These are phyloP conservation scores for Ceratocystiopsis sp. DNA, from an alignment of 2,329 filamentous ascomycete genomes.

Conservation along the genomic window DNA sequence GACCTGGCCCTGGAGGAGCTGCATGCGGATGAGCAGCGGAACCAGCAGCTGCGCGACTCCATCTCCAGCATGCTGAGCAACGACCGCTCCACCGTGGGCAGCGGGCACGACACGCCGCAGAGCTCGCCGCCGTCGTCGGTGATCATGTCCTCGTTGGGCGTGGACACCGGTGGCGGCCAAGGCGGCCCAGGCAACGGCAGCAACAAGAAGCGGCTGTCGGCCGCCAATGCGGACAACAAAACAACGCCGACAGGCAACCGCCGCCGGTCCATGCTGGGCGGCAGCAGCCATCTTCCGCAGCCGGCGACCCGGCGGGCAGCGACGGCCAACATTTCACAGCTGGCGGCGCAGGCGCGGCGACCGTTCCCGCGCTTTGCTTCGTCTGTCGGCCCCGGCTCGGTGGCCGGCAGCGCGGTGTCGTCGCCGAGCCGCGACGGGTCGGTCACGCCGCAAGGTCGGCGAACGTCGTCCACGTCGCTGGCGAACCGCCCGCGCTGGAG, in stretches of 20 bases:
- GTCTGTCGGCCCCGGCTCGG: slow-evolving; percentile 1
- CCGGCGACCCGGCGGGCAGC: slow-evolving; percentile 22
- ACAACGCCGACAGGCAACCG: slow-evolving; percentile 16
- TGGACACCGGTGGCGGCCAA: slow-evolving; percentile 14
- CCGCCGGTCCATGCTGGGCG: slow-evolving; percentile 30
- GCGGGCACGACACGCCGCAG: slow-evolving; percentile 52
- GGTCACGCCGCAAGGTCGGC: slow-evolving; percentile 29
- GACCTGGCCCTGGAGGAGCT: slow-evolving; percentile 61
- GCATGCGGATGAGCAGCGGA: slow-evolving; percentile 35
- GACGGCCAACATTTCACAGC: slow-evolving; percentile 24
- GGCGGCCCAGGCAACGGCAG: slow-evolving; percentile 8
- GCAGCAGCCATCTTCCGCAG: slow-evolving; percentile 23
- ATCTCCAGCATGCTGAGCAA: slow-evolving; percentile 83
- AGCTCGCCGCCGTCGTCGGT: slow-evolving; percentile 48
- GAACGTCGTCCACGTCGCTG: slow-evolving; percentile 21
- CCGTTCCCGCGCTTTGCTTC: background rate
- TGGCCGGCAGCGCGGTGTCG: slow-evolving; percentile 5
- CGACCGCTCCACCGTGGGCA: slow-evolving; percentile 55
- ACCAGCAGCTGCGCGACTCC: slow-evolving; percentile 73
- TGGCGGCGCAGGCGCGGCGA: slow-evolving; percentile 5
- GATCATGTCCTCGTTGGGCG: slow-evolving; percentile 38
- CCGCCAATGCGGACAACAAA: slow-evolving; percentile 15
- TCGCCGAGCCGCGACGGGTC: slow-evolving; percentile 25
- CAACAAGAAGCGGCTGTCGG: slow-evolving; percentile 20
- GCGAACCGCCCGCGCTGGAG: slow-evolving; percentile 58